Percentiles rank a stretch among this genome's conserved stretches.
These are phyloP conservation scores for Mycena venus DNA, from an alignment of 768 basidiomycete genomes.

Conservation along the genomic window DNA sequence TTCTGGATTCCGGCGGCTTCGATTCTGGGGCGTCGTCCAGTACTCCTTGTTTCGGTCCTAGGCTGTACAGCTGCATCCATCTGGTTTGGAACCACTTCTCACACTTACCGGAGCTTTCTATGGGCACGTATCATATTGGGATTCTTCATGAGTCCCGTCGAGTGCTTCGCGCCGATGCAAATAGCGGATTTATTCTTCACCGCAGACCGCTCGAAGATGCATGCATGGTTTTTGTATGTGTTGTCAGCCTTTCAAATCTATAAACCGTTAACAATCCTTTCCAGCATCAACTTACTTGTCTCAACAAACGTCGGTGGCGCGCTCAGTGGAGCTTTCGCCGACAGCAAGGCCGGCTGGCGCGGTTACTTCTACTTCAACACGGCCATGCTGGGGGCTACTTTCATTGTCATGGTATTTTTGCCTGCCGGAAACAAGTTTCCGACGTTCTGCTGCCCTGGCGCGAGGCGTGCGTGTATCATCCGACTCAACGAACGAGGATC, in stretches of 20 bases:
- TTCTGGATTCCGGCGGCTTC: constrained; percentile 22
- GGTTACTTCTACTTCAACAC: constrained; percentile 26
- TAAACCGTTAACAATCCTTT: not conserved
- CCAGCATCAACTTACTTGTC: constrained; percentile 21
- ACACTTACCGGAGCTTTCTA: constrained; percentile 18
- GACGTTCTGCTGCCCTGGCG: constrained; percentile 19
- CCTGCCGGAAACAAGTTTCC: constrained; percentile 21
- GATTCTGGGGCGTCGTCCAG: constrained; percentile 13
- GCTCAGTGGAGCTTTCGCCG: constrained; percentile 24
- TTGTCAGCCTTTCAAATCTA: not conserved
- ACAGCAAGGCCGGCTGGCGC: constrained; percentile 21
- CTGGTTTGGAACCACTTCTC: constrained; percentile 18
- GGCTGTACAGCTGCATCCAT: constrained; percentile 21
- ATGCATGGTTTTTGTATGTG: constrained; percentile 18
- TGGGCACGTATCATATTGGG: constrained; percentile 23
- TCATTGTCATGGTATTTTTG: constrained; percentile 9
- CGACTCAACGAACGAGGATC: not conserved
- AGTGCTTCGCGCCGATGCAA: constrained; percentile 25
- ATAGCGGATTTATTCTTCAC: constrained; percentile 25
- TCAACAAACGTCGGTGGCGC: constrained; percentile 25
- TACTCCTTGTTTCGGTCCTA: constrained; percentile 10
- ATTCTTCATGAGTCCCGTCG: constrained; percentile 18
- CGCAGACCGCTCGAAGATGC: constrained; percentile 23
- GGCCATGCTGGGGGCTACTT: constrained; percentile 15
- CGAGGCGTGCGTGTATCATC: constrained; percentile 14